Evolutionary conservation across 345 rosid genomes (phyloP).

Genomic region (Rubroshorea leprosula): DNA sequence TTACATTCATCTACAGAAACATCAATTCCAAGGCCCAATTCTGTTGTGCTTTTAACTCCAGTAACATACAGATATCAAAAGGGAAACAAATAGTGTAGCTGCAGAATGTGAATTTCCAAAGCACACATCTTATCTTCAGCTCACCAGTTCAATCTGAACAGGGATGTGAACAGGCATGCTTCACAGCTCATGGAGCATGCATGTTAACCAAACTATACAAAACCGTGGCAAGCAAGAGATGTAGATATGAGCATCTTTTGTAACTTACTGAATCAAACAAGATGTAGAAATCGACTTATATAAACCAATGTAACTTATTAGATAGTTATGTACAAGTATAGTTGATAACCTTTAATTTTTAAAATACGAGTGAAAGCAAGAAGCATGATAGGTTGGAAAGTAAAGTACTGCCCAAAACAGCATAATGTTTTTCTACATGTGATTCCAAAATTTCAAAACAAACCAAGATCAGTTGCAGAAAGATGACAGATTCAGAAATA

Average conservation of each 20-base stretch:
- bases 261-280: conserved; percentile 2
- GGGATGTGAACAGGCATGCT: conserved; percentile 25
- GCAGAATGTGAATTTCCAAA: conserved; percentile 22
- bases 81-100: conserved; percentile 27
- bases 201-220: conserved; percentile 16
- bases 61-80: conserved; percentile 28
- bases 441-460: not conserved
- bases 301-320: too few species aligned
- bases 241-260: conserved; percentile 15
- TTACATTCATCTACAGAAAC: conserved; percentile 48
- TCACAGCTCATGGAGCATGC: conserved; percentile 30
- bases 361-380: not conserved
- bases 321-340: too few species aligned
- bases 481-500: not conserved
- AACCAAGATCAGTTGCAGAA: not conserved
- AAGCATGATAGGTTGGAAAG: not conserved
- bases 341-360: too few species aligned
- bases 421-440: too few species aligned
- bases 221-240: conserved; percentile 19
- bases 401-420: not conserved
- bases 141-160: conserved; percentile 28
- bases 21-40: conserved; percentile 44
- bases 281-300: not conserved
- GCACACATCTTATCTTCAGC: conserved; percentile 26
- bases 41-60: conserved; percentile 55